These are phyloP conservation scores for Ophiostoma sp. DNA, from an alignment of 2,329 filamentous ascomycete species.

Conservation along the genomic window DNA sequence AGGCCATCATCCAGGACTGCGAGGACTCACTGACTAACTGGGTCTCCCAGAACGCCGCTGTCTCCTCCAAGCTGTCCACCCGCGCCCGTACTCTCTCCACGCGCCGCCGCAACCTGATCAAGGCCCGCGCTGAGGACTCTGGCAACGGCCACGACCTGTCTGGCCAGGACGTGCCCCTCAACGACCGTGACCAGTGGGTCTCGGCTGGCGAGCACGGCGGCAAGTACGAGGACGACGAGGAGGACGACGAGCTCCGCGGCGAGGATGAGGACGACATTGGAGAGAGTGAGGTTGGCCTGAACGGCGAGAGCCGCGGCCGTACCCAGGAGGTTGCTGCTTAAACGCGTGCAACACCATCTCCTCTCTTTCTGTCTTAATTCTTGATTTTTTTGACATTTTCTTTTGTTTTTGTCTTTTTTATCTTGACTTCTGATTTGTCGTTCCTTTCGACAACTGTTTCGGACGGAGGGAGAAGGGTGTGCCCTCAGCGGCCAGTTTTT, in stretches of 20 bases:
- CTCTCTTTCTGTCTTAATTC: too few species aligned
- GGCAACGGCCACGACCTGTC: constrained; percentile 80
- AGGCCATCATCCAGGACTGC: constrained; percentile 98
- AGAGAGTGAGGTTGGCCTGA: constrained; percentile 54
- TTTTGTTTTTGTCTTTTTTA: neutral
- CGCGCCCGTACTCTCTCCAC: constrained; percentile 86
- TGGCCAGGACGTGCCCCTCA: constrained; percentile 74
- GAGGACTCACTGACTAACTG: constrained; percentile 97
- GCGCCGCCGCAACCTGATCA: constrained; percentile 73
- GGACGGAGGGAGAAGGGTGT: neutral
- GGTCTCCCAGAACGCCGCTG: constrained; percentile 86
- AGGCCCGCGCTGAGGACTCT: constrained; percentile 65
- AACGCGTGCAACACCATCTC: constrained; percentile 19
- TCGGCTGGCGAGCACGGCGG: constrained; percentile 66
- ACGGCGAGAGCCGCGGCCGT: constrained; percentile 59
- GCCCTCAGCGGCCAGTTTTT: neutral
- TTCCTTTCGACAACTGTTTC: constrained; percentile 8
- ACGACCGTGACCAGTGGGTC: constrained; percentile 83
- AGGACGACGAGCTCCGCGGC: constrained; percentile 45
- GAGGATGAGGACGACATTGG: constrained; percentile 36
- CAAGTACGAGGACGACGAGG: constrained; percentile 64
- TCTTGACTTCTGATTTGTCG: neutral
- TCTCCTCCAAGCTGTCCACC: constrained; percentile 82
- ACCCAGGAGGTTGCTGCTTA: constrained; percentile 55
- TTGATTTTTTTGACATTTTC: neutral